Conservation (phyloP, 495 filamentous ascomycete genomes). For the Trichoderma erinaceum region DNA sequence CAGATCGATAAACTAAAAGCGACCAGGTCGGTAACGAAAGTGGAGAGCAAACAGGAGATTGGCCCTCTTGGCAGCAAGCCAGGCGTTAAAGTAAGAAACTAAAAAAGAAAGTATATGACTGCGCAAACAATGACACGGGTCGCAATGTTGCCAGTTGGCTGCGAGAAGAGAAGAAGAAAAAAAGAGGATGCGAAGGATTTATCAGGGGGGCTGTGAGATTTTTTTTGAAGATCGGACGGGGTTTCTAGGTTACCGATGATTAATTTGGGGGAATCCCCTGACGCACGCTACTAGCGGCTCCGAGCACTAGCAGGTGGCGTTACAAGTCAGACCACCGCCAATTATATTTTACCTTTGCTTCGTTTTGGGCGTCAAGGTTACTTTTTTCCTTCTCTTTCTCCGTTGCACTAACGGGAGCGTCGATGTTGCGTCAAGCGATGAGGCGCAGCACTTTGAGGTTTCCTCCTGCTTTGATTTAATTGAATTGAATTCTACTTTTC, state of each 20-base stretch:
- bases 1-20: background rate
- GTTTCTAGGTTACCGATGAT: background rate
- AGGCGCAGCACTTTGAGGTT: too few relatives aligned
- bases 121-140: background rate
- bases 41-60: background rate
- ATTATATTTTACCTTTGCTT: background rate
- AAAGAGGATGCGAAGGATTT: background rate
- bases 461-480: too few relatives aligned
- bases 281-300: background rate
- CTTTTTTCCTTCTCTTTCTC: background rate
- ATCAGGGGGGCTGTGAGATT: constrained; percentile 6
- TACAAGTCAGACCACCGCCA: constrained; percentile 10
- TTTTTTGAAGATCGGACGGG: constrained; percentile 7
- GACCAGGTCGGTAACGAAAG: background rate
- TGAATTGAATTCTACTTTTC: too few relatives aligned
- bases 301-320: constrained; percentile 5
- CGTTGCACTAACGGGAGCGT: too few relatives aligned
- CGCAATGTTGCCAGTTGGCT: background rate
- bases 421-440: too few relatives aligned
- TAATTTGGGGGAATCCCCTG: background rate
- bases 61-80: background rate
- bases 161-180: background rate
- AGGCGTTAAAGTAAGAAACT: background rate
- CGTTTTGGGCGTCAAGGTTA: background rate
- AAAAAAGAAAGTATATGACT: background rate